Conservation (phyloP, 345 rosid genomes). For the Nasturtium officinale region DNA sequence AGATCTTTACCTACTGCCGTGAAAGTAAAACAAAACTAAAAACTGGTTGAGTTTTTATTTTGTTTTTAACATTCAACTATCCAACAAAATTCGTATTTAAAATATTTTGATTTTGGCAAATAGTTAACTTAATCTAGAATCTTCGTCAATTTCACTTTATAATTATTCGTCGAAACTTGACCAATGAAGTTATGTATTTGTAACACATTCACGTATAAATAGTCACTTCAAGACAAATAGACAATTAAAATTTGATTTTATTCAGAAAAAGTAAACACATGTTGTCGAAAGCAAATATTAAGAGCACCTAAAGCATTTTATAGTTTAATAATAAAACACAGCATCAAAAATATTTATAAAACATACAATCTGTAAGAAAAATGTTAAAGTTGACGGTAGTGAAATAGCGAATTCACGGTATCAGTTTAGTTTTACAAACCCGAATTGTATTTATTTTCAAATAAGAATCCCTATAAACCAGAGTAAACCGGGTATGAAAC, state of each 20-base stretch:
- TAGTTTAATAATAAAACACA: no score
- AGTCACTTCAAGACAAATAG: background rate
- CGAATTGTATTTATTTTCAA: no score
- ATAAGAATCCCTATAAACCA: background rate
- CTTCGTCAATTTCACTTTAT: no score
- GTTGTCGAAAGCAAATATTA: no score
- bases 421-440: no score
- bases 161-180: background rate
- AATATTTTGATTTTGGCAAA: background rate
- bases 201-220: background rate
- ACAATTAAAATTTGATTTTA: background rate
- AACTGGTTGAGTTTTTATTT: background rate
- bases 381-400: no score
- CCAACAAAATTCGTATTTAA: no score
- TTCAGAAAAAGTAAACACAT: no score
- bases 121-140: background rate
- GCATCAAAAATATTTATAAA: no score
- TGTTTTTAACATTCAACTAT: background rate
- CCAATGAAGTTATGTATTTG: background rate
- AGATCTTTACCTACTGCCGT: constrained; percentile 10
- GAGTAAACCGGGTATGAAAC: constrained; percentile 26
- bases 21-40: background rate
- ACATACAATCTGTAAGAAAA: no score
- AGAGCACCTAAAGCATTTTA: no score
- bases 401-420: no score